Base-by-base conservation (phyloP, 805 yeast genomes). In the Saccharomycopsis lassenensis region DNA sequence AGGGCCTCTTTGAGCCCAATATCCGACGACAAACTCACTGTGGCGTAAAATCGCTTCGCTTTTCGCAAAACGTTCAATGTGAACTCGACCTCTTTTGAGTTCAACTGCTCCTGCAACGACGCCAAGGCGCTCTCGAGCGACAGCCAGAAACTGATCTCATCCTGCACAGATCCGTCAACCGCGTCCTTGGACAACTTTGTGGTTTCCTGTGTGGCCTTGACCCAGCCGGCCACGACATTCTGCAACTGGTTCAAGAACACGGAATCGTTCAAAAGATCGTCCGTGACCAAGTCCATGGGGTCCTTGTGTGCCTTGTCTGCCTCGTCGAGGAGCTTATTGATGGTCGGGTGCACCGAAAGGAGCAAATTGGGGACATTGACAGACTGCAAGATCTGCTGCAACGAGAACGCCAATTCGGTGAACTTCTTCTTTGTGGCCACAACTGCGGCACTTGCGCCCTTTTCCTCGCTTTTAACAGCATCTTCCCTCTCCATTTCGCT, bases 31-130 rank as follows among this genome's bases (percentile, higher is more conserved):
- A 82, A 78, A 24, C 79, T 67, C n/a, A 74, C 69, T 0, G 87
- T 77, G 1, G 84, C 77, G 51, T 82, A 93, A 50, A 77, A 82
- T 44, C 96, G 63, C 46, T 82, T 86, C 2, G 86, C 85, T 11
- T 66, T 58, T 41, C 71, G 70, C 37, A 87, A 60, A 0, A 81
- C 59, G 1, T 69, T 71, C 10, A 85, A 55, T 0, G 91, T 73
- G 6, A 69, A 52, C 15, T 55, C 58, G 1, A 84, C 70, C 24
- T 71, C 76, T 0, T 65, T 62, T 1, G 71, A 59, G 3, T 63
- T 54, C 1, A 82, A 54, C 50, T 85, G 94, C 1, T 62, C 60
- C 36, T 71, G 69, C 1, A 82, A 63, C 1, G 74, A 58, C 2
- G 47, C 39, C 29, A 87, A 58, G 0, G 83, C 76, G 2, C 56